These are phyloP conservation scores for Boletellus ananas DNA, from an alignment of 768 basidiomycete genomes.

Conservation along the genomic window DNA sequence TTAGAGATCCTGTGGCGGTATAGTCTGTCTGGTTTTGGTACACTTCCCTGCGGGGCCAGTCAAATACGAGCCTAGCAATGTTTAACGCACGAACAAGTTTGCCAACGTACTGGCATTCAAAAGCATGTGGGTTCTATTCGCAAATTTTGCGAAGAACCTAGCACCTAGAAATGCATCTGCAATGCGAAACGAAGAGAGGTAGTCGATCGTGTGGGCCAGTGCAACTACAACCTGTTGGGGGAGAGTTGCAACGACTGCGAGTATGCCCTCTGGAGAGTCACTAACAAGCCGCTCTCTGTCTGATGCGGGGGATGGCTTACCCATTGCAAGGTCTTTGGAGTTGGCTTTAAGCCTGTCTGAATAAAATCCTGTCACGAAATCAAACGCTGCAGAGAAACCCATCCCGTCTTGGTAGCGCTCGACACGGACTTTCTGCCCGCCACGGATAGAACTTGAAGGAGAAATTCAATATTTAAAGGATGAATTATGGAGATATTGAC, in stretches of 20 bases:
- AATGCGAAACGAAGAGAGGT: slow-evolving; percentile 71
- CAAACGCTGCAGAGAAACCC: slow-evolving; percentile 68
- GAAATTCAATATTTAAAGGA: slow-evolving; percentile 7
- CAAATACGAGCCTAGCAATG: background rate
- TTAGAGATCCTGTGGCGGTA: slow-evolving; percentile 66
- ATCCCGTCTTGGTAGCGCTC: slow-evolving; percentile 57
- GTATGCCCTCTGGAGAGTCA: slow-evolving; percentile 46
- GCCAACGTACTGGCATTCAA: slow-evolving; percentile 83
- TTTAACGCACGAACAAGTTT: slow-evolving; percentile 51
- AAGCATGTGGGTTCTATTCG: slow-evolving; percentile 78
- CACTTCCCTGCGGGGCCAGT: slow-evolving; percentile 58
- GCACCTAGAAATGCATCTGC: slow-evolving; percentile 77
- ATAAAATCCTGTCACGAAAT: slow-evolving; percentile 63
- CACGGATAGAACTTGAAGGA: slow-evolving; percentile 34
- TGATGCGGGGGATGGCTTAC: background rate
- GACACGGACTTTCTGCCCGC: slow-evolving; percentile 48
- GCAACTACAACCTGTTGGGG: slow-evolving; percentile 69
- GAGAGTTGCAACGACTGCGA: slow-evolving; percentile 61
- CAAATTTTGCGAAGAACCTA: slow-evolving; percentile 74
- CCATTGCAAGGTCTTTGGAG: slow-evolving; percentile 35
- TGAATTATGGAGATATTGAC: slow-evolving; percentile 36
- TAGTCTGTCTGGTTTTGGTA: slow-evolving; percentile 87
- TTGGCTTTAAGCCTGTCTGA: slow-evolving; percentile 43
- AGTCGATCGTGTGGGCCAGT: slow-evolving; percentile 66
- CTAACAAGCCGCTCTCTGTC: background rate